Percentiles rank a stretch among this genome's conserved stretches.
Evolutionary conservation across 192 early-diverging fungal species (phyloP).

Genomic region (Coemansia sp.): DNA sequence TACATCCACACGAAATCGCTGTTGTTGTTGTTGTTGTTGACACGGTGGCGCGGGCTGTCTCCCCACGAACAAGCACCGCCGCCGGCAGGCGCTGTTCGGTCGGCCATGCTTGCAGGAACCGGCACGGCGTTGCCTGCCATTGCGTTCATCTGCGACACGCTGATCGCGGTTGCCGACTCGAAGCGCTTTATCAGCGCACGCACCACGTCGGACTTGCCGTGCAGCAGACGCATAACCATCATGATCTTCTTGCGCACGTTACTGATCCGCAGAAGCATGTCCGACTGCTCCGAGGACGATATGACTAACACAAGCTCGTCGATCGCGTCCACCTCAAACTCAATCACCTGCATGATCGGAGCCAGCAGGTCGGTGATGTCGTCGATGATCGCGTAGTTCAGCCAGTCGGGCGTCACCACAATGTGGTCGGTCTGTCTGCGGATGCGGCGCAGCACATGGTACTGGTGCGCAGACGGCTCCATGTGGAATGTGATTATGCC

Average conservation of each 20-base stretch:
- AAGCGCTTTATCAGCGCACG: conserved; percentile 72
- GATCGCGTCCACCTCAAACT: conserved; percentile 92
- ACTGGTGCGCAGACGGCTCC: conserved; percentile 71
- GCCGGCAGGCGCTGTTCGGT: not conserved
- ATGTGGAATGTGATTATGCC: conserved; percentile 86
- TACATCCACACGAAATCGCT: conserved; percentile 5
- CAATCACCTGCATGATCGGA: conserved; percentile 81
- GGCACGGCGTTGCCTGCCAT: conserved; percentile 6
- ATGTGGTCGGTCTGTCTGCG: conserved; percentile 84
- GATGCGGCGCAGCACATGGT: conserved; percentile 83
- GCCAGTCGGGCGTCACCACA: conserved; percentile 90
- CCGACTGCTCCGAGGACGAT: conserved; percentile 84
- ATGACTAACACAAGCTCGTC: conserved; percentile 93
- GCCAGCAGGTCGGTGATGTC: conserved; percentile 93
- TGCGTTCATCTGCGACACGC: conserved; percentile 37
- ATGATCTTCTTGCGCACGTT: conserved; percentile 72
- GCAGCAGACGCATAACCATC: conserved; percentile 66
- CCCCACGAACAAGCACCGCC: conserved; percentile 6
- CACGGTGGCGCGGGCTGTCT: conserved; percentile 31
- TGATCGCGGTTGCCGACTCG: conserved; percentile 52
- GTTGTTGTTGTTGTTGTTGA: not conserved
- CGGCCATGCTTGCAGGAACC: not conserved
- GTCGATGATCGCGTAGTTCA: conserved; percentile 94
- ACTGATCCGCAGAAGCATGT: conserved; percentile 77
- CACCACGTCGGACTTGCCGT: conserved; percentile 75